Percentiles rank a stretch among this genome's conserved stretches.
Evolutionary conservation across 202 grass and related monocot genomes (phyloP).

Genomic region (Panicum hallii): DNA sequence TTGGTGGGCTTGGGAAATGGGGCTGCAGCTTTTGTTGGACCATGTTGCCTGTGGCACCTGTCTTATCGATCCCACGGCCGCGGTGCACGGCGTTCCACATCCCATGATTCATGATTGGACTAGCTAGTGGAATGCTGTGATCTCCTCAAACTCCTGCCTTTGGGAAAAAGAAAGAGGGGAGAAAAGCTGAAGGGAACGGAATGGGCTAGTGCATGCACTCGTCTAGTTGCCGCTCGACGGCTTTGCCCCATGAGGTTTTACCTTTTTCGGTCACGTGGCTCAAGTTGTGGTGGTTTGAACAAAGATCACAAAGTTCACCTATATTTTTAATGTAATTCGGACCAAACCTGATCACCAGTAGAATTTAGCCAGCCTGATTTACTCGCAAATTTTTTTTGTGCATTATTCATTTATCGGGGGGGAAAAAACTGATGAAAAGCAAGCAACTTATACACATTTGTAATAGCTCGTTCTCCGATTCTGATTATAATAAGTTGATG

Average conservation of each 20-base stretch:
- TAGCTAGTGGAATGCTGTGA: not conserved
- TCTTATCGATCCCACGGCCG: not conserved
- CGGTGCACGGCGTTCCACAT: not conserved
- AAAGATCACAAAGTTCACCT: not conserved
- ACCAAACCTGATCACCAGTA: not conserved
- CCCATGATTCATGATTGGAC: constrained; percentile 46
- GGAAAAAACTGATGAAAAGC: too few relatives aligned
- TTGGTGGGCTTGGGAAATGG: not conserved
- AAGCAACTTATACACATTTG: not conserved
- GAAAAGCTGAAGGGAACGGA: not conserved
- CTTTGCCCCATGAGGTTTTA: too few relatives aligned
- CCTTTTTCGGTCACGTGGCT: not conserved
- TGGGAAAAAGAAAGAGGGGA: not conserved
- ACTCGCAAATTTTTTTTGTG: not conserved
- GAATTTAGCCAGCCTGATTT: not conserved
- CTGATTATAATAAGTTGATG: not conserved
- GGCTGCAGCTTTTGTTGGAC: constrained; percentile 23
- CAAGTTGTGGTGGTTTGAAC: not conserved
- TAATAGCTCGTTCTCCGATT: not conserved
- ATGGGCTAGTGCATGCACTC: not conserved
- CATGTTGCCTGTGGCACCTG: not conserved
- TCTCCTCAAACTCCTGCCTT: not conserved
- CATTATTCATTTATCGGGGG: too few relatives aligned
- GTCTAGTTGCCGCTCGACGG: not conserved
- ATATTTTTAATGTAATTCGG: not conserved